phyloP scores from a whole-genome alignment of 2,329 filamentous ascomycete genomes.

The Cadophora malorum region DNA sequence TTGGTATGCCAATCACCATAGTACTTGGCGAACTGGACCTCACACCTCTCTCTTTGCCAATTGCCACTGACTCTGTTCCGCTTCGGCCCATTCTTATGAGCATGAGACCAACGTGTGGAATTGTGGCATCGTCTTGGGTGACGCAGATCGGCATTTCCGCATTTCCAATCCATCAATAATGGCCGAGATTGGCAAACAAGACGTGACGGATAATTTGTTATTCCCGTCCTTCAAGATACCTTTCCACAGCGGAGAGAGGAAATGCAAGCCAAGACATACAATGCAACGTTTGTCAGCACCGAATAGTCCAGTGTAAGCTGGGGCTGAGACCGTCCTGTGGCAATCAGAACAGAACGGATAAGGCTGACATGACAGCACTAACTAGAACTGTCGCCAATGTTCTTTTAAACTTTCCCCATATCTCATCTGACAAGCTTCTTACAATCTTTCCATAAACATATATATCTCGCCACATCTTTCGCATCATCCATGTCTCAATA shows the following conservation, averaged over 20 bases:
- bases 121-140: neutral
- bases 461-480: neutral
- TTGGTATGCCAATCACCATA: neutral
- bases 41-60: neutral
- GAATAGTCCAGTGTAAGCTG: neutral
- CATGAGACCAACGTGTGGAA: neutral
- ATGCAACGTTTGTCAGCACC: slow-evolving; percentile 5
- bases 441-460: neutral
- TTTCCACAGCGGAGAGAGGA: neutral
- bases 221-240: neutral
- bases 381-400: neutral
- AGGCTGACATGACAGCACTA: slow-evolving; percentile 1
- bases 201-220: neutral
- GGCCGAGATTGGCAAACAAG: neutral
- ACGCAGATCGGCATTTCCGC: neutral
- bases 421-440: neutral
- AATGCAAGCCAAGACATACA: neutral
- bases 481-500: neutral
- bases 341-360: neutral
- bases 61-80: neutral
- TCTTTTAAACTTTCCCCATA: neutral
- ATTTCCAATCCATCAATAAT: slow-evolving; percentile 13
- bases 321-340: neutral
- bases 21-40: neutral
- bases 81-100: neutral